phyloP scores from a whole-genome alignment of 2,329 filamentous ascomycete genomes.

The Cryphonectria naterciae region DNA sequence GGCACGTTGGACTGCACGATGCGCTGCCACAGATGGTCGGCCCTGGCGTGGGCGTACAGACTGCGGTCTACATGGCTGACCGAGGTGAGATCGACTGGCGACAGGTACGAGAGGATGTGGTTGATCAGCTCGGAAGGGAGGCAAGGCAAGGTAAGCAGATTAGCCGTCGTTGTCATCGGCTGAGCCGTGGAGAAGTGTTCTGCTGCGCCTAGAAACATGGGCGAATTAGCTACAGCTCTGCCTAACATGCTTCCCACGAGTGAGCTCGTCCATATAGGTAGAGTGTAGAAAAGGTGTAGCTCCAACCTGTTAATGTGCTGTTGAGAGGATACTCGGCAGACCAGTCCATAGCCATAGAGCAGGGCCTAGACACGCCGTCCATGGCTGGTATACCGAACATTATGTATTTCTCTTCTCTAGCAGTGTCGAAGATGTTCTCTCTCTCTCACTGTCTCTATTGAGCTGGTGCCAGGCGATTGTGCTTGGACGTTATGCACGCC shows the following conservation, averaged over 20 bases:
- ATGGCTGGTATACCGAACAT: slow-evolving; percentile 22
- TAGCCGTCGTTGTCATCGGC: no score
- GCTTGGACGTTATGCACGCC: not conserved
- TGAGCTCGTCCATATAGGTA: not conserved
- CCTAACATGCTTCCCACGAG: not conserved
- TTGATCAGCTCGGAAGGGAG: slow-evolving; percentile 79
- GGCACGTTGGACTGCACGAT: slow-evolving; percentile 73
- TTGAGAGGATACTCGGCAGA: not conserved
- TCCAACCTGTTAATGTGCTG: not conserved
- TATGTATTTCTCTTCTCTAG: not conserved
- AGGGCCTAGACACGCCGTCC: slow-evolving; percentile 18
- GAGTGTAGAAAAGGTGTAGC: slow-evolving; percentile 1
- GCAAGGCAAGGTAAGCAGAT: slow-evolving; percentile 44
- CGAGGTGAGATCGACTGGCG: slow-evolving; percentile 64
- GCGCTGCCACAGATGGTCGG: slow-evolving; percentile 73
- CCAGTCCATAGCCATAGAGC: slow-evolving; percentile 13
- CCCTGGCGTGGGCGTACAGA: slow-evolving; percentile 61
- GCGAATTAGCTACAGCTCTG: slow-evolving; percentile 3
- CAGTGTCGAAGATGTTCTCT: not conserved
- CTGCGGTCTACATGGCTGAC: slow-evolving; percentile 64
- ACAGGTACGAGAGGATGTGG: slow-evolving; percentile 69
- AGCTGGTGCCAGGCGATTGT: not conserved
- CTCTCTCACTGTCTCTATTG: not conserved
- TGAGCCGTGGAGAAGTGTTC: not conserved
- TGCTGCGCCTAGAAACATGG: not conserved